Percentiles rank a stretch among this genome's conserved stretches.
Evolutionary conservation across 441 rosid species (phyloP).

Genomic region (Populus hybrid): DNA sequence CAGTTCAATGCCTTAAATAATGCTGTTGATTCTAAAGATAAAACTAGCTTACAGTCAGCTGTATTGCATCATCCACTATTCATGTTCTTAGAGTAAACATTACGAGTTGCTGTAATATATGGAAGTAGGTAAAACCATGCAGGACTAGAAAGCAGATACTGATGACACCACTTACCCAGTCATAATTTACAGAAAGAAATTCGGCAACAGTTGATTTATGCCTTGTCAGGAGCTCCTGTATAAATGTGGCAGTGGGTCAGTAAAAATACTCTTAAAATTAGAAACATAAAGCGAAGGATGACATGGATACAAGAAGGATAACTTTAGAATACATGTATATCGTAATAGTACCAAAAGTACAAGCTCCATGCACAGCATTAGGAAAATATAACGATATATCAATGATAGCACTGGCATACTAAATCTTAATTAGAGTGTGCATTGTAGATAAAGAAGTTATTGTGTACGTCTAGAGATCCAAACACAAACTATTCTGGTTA

Average conservation of each 20-base stretch:
- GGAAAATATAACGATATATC: not conserved
- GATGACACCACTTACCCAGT: slow-evolving; percentile 45
- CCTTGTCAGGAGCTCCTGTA: slow-evolving; percentile 79
- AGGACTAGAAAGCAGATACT: not conserved
- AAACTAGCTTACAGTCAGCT: not conserved
- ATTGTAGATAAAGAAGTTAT: not conserved
- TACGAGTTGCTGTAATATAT: not conserved
- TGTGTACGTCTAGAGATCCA: not conserved
- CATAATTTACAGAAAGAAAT: slow-evolving; percentile 60
- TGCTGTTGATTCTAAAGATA: not conserved
- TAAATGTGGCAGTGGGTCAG: slow-evolving; percentile 8
- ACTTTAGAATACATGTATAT: not conserved
- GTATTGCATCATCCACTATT: not conserved
- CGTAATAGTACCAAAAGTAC: not conserved
- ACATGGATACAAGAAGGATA: not conserved
- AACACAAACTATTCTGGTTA: not conserved
- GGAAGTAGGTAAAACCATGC: not conserved
- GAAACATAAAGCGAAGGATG: not conserved
- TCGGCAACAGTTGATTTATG: slow-evolving; percentile 81
- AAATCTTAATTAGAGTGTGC: not conserved
- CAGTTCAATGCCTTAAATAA: not conserved
- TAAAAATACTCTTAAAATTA: not conserved
- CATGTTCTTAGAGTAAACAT: not conserved
- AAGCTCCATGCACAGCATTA: not conserved
- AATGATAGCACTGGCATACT: not conserved